phyloP scores from a whole-genome alignment of 148 eudicot genomes.

The Cornus suecica region DNA sequence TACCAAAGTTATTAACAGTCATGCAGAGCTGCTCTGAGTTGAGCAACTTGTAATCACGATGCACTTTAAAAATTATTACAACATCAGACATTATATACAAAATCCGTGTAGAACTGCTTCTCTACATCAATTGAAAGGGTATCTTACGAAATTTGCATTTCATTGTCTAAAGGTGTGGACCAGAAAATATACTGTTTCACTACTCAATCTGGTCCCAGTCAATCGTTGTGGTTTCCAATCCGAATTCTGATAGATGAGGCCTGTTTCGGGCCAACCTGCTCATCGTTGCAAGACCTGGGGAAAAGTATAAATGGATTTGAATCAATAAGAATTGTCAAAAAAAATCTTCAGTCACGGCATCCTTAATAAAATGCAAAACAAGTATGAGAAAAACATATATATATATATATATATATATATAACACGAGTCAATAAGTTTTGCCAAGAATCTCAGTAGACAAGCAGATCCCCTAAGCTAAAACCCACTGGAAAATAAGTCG shows the following conservation, averaged over 20 bases:
- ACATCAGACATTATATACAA: background rate
- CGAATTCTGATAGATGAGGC: conserved; percentile 46
- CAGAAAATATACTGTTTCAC: background rate
- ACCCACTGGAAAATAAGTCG: background rate
- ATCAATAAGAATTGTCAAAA: conserved; percentile 4
- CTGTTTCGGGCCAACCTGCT: conserved; percentile 59
- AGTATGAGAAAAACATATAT: background rate
- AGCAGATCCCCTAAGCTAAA: too few species aligned
- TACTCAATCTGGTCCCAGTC: conserved; percentile 58
- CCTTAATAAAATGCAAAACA: background rate
- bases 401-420: too few species aligned
- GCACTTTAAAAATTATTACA: background rate
- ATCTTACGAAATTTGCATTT: background rate
- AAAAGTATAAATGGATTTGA: background rate
- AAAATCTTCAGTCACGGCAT: background rate
- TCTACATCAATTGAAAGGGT: background rate
- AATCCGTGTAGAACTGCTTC: background rate
- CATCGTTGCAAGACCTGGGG: conserved; percentile 70
- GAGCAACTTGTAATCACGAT: background rate
- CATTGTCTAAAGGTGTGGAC: background rate
- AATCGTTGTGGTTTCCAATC: conserved; percentile 46
- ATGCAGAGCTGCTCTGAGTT: background rate
- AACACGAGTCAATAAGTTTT: background rate
- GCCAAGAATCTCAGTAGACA: background rate
- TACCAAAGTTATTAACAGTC: background rate